Conservation (phyloP, 148 eudicot species). For the Polygonum maritimum region DNA sequence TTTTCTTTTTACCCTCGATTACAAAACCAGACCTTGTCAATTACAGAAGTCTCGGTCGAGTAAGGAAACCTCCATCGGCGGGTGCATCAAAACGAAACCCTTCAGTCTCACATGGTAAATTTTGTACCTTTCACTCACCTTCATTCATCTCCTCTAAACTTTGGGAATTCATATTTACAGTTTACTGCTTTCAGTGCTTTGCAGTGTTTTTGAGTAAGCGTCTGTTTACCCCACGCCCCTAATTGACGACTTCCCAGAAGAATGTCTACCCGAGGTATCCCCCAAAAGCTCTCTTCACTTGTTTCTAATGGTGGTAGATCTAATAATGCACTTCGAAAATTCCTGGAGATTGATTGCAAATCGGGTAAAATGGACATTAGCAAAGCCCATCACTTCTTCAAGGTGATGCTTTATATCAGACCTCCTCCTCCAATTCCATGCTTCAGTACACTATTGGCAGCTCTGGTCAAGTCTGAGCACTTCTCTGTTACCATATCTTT, state of each 20-base stretch:
- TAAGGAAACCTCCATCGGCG: too few species aligned
- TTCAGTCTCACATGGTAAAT: too few species aligned
- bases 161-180: too few species aligned
- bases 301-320: background rate
- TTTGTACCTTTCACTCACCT: too few species aligned
- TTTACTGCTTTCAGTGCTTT: too few species aligned
- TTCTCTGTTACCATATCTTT: slow-evolving; percentile 8
- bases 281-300: background rate
- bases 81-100: too few species aligned
- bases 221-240: too few species aligned
- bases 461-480: slow-evolving; percentile 16
- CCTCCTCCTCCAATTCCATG: slow-evolving; percentile 14
- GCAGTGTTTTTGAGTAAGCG: too few species aligned
- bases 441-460: slow-evolving; percentile 11
- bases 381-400: slow-evolving; percentile 8
- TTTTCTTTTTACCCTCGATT: too few species aligned
- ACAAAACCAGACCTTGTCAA: too few species aligned
- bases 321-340: background rate
- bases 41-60: too few species aligned
- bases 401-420: slow-evolving; percentile 15
- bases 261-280: background rate
- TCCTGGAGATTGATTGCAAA: background rate
- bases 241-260: background rate
- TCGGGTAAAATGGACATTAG: background rate
- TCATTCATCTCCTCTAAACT: too few species aligned